These are phyloP conservation scores for Macrophomina phaseolina DNA, from an alignment of 2,329 filamentous ascomycete species.

Conservation along the genomic window DNA sequence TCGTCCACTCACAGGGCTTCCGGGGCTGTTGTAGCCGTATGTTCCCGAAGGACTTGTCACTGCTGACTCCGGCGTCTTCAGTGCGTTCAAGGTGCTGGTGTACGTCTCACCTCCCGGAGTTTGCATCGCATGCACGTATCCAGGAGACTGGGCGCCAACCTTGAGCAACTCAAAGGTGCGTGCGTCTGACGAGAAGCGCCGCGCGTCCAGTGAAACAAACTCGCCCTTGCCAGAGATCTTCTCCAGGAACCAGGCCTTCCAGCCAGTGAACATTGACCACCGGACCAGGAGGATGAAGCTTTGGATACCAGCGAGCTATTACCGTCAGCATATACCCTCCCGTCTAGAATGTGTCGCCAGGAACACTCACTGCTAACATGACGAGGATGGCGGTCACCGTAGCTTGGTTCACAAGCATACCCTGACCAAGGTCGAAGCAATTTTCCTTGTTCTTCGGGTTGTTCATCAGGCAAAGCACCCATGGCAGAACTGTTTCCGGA, in stretches of 20 bases:
- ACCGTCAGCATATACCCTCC: neutral
- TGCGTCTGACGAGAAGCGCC: constrained; percentile 39
- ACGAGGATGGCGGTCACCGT: constrained; percentile 83
- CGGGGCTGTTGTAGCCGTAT: constrained; percentile 11
- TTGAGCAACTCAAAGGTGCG: constrained; percentile 45
- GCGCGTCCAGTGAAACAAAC: constrained; percentile 88
- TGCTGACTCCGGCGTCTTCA: constrained; percentile 38
- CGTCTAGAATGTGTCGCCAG: neutral
- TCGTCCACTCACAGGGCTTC: constrained; percentile 30
- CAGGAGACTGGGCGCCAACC: constrained; percentile 30
- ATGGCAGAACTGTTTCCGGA: constrained; percentile 63
- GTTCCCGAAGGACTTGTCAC: constrained; percentile 23
- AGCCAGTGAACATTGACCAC: constrained; percentile 83
- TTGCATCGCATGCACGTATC: constrained; percentile 29
- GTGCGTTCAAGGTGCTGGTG: constrained; percentile 22
- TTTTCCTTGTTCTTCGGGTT: constrained; percentile 65
- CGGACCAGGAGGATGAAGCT: constrained; percentile 81
- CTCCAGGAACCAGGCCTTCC: constrained; percentile 68
- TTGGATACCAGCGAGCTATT: constrained; percentile 77
- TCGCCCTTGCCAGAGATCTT: constrained; percentile 67
- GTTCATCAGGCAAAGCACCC: constrained; percentile 73
- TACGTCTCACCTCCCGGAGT: constrained; percentile 30
- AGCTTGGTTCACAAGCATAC: constrained; percentile 73
- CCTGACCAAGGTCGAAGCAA: constrained; percentile 67
- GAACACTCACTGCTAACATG: constrained; percentile 72